Conservation (phyloP, 2,329 filamentous ascomycete genomes). For the Leptodontidium sp. region DNA sequence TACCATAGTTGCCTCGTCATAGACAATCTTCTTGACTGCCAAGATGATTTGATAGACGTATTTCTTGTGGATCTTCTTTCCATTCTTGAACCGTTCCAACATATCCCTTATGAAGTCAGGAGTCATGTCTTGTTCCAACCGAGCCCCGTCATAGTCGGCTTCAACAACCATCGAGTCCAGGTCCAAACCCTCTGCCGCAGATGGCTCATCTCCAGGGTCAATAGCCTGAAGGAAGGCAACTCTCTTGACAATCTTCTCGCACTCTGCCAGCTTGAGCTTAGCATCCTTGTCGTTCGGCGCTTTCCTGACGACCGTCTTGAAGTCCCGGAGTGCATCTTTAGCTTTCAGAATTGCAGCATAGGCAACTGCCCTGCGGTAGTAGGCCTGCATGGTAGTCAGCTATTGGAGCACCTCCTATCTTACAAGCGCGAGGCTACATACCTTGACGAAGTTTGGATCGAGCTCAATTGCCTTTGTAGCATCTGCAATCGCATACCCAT, state of each 20-base stretch:
- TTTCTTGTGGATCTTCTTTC: slow-evolving; percentile 95
- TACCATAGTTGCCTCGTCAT: slow-evolving; percentile 95
- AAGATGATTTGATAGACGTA: slow-evolving; percentile 97
- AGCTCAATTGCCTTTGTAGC: slow-evolving; percentile 91
- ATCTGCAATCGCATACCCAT: slow-evolving; percentile 91
- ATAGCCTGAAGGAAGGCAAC: slow-evolving; percentile 95
- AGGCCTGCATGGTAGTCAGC: slow-evolving; percentile 67
- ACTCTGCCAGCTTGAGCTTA: slow-evolving; percentile 88
- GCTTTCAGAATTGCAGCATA: slow-evolving; percentile 91
- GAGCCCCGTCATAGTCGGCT: slow-evolving; percentile 82
- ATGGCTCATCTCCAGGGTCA: slow-evolving; percentile 90
- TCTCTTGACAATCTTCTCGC: slow-evolving; percentile 92
- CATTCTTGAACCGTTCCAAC: slow-evolving; percentile 93
- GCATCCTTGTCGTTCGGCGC: slow-evolving; percentile 91
- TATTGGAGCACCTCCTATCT: background rate
- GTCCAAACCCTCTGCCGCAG: slow-evolving; percentile 89
- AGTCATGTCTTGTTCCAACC: slow-evolving; percentile 84
- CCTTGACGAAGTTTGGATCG: slow-evolving; percentile 89
- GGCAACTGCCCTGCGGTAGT: slow-evolving; percentile 91
- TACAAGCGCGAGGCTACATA: slow-evolving; percentile 50
- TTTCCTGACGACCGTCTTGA: slow-evolving; percentile 87
- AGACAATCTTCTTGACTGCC: slow-evolving; percentile 87
- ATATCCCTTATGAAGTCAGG: slow-evolving; percentile 97
- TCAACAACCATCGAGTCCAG: slow-evolving; percentile 87
- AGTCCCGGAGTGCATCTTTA: slow-evolving; percentile 88